Conservation (phyloP, 2,329 filamentous ascomycete species). For the Neophaeococcomyces aloes region DNA sequence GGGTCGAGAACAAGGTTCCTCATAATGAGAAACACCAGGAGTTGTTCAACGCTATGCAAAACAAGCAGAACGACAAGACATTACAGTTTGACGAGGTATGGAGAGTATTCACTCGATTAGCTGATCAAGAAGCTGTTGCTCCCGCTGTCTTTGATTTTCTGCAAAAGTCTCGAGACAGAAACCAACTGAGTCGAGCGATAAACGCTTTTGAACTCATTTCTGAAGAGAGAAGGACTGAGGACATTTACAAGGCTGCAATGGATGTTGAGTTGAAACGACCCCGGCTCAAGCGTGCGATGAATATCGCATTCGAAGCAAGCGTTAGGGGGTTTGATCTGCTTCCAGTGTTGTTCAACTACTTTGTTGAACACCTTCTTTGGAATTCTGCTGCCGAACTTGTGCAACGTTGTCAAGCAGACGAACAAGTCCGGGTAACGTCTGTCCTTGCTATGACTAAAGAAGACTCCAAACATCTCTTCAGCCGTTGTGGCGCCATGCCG, state of each 20-base stretch:
- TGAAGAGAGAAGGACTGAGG: constrained; percentile 26
- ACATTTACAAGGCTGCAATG: constrained; percentile 35
- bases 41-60: constrained; percentile 6
- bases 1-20: constrained; percentile 15
- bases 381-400: constrained; percentile 16
- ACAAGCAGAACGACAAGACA: background rate
- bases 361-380: constrained; percentile 27
- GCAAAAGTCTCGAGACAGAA: constrained; percentile 27
- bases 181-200: constrained; percentile 35
- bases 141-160: constrained; percentile 28
- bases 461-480: background rate
- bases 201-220: constrained; percentile 38
- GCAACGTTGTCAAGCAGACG: background rate
- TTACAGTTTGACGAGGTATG: constrained; percentile 32
- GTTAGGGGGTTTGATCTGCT: constrained; percentile 23
- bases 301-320: constrained; percentile 34
- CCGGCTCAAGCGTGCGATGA: constrained; percentile 24
- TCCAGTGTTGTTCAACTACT: constrained; percentile 25
- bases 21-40: constrained; percentile 18
- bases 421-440: background rate
- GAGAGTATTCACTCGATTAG: constrained; percentile 23
- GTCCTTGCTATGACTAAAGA: no score
- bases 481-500: background rate
- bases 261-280: constrained; percentile 10
- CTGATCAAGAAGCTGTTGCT: constrained; percentile 8